Evolutionary conservation across 2,329 filamentous ascomycete species (phyloP).

Genomic region (Fusarium incarnatum): DNA sequence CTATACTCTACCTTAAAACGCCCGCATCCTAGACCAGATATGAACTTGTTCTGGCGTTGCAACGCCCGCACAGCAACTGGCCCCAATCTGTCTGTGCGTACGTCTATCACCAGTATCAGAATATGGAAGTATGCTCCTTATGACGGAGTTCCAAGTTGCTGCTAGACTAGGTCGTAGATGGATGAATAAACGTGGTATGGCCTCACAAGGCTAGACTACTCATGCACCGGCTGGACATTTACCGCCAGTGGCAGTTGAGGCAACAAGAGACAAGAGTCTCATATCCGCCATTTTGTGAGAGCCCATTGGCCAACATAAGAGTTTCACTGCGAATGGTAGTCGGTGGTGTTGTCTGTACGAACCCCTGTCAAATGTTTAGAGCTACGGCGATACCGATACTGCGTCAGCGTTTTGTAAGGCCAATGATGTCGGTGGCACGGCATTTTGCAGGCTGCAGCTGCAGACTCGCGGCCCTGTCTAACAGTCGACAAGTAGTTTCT

Average conservation of each 20-base stretch:
- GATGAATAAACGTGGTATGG: not conserved
- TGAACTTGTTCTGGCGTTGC: not conserved
- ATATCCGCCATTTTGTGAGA: conserved; percentile 26
- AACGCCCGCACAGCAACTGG: not conserved
- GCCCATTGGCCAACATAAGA: conserved; percentile 13
- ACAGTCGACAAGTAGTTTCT: not conserved
- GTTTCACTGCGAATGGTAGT: conserved; percentile 14
- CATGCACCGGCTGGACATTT: not conserved
- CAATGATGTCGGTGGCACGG: not conserved
- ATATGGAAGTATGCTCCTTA: not conserved
- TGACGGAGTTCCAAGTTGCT: not conserved
- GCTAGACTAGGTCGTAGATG: not conserved
- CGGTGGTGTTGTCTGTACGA: conserved; percentile 3
- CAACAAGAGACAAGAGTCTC: not conserved
- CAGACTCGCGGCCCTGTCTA: not conserved
- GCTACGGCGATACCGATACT: conserved; percentile 32
- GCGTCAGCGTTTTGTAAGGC: conserved; percentile 3
- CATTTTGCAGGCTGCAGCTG: not conserved
- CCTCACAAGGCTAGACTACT: not conserved
- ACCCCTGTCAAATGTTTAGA: conserved; percentile 14
- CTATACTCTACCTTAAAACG: not conserved
- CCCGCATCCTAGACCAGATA: not conserved
- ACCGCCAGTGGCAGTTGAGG: not conserved
- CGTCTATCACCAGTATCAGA: not conserved
- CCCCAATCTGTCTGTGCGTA: not conserved